These are phyloP conservation scores for Sodiomyces alkalinus DNA, from an alignment of 2,329 filamentous ascomycete genomes.

Conservation along the genomic window DNA sequence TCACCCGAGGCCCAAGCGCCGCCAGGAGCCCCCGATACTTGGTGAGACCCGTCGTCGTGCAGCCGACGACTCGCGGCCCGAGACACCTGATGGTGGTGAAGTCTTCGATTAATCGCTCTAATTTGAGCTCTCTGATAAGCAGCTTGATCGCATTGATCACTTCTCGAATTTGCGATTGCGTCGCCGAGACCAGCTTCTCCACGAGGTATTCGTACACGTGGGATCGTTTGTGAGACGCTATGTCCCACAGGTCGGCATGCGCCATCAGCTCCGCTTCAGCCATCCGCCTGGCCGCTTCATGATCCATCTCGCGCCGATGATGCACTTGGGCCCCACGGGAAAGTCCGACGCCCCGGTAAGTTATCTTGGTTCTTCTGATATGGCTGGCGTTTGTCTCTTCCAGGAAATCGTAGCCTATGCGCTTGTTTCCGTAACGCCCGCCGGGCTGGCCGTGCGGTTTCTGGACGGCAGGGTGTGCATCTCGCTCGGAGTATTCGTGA, in stretches of 20 bases:
- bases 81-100: slow-evolving; percentile 21
- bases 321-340: too few relatives aligned
- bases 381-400: too few relatives aligned
- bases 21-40: slow-evolving; percentile 63
- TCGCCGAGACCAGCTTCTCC: slow-evolving; percentile 30
- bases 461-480: too few relatives aligned
- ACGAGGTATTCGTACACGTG: slow-evolving; percentile 53
- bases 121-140: slow-evolving; percentile 35
- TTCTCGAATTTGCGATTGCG: slow-evolving; percentile 30
- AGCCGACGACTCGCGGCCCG: slow-evolving; percentile 38
- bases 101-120: slow-evolving; percentile 44
- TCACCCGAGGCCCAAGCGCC: slow-evolving; percentile 47
- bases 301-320: too few relatives aligned
- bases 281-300: too few relatives aligned
- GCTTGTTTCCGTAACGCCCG: too few relatives aligned
- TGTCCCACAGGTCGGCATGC: slow-evolving; percentile 41
- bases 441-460: too few relatives aligned
- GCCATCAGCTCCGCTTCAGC: slow-evolving; percentile 6
- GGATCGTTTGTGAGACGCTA: slow-evolving; percentile 40
- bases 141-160: slow-evolving; percentile 33
- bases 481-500: too few relatives aligned
- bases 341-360: too few relatives aligned
- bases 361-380: too few relatives aligned
- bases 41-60: slow-evolving; percentile 65
- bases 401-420: too few relatives aligned